phyloP scores from a whole-genome alignment of 2,329 filamentous ascomycete species.

The Aurifilum marmelostoma region DNA sequence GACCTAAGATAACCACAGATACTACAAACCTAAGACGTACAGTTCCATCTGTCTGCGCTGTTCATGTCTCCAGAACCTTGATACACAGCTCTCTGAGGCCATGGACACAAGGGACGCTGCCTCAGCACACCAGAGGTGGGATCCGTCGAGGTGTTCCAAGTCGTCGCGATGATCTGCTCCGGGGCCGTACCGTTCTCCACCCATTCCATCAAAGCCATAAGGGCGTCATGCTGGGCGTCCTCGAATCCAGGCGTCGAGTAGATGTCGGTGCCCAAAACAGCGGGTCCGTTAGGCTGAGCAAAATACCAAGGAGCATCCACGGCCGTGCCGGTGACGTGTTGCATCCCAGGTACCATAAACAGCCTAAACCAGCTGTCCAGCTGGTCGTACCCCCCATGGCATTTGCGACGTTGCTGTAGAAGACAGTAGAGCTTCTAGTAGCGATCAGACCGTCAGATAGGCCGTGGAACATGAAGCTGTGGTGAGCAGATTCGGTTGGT shows the following conservation, averaged over 20 bases:
- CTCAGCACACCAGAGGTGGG: constrained; percentile 30
- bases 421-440: constrained; percentile 38
- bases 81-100: constrained; percentile 31
- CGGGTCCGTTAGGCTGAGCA: constrained; percentile 37
- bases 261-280: constrained; percentile 32
- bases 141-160: constrained; percentile 30
- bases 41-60: constrained; percentile 26
- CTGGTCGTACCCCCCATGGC: constrained; percentile 41
- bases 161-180: constrained; percentile 30
- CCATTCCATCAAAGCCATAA: constrained; percentile 31
- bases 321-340: constrained; percentile 46
- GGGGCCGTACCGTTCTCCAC: constrained; percentile 32
- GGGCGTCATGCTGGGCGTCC: constrained; percentile 41
- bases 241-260: constrained; percentile 42
- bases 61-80: constrained; percentile 23
- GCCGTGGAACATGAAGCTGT: constrained; percentile 45
- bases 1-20: too few species aligned
- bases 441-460: constrained; percentile 43
- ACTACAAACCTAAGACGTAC: not conserved
- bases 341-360: constrained; percentile 55
- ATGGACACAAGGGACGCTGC: constrained; percentile 35
- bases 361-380: constrained; percentile 54
- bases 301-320: constrained; percentile 43
- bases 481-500: not conserved
- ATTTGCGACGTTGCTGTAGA: constrained; percentile 38